Evolutionary conservation across 192 early-diverging fungal species (phyloP), one percentile per base, ranked within the genome.

Genomic region (Mortierella alpina): DNA sequence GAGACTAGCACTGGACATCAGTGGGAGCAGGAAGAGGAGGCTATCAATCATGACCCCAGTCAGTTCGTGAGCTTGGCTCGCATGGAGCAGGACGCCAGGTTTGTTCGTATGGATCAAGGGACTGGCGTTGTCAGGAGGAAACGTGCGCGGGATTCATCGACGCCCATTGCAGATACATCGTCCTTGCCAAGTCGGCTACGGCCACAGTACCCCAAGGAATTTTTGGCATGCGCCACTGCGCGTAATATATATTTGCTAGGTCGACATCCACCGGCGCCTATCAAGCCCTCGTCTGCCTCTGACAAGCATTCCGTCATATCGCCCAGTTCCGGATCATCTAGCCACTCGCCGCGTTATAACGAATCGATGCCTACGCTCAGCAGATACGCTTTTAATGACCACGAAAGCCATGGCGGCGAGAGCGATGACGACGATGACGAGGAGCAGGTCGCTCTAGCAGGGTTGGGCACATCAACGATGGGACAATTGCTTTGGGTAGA

Each of bases 171-270:
- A 39, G 15, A 6, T 46, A n/a, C 12, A 22, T 20, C 52, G 12
- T 48, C 53, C 2, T 14, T 39, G 47, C 7, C 58, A 20, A 18
- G 18, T 10, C 56, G 1, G 40, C 44, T 42, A 39, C 40, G 6
- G 23, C 58, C 59, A 48, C 68, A 51, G 8, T 59, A 59, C 20
- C 77, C 70, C 4, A 41, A 41, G 53, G 65, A 72, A 46, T 60
- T 80, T 1, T 31, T 80, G 6, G 15, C 68, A 11, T 80, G 70
- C 48, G 70, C 70, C 4, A 80, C 77, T 0, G 44, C 77, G 2
- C 58, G 77, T 5, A 80, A 80, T 22, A 80, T 80, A 22, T 80
- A 80, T 52, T 47, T 80, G 7, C 49, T 80, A 5, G 22, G 77
- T 51, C 64, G 22, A 15, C 39, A 80, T 47, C 51, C 62, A 1